A percentile compares a stretch with the other conserved stretches of the same genome.
phyloP scores from a whole-genome alignment of 1,139 yeast species.

The Pichia sp. region DNA sequence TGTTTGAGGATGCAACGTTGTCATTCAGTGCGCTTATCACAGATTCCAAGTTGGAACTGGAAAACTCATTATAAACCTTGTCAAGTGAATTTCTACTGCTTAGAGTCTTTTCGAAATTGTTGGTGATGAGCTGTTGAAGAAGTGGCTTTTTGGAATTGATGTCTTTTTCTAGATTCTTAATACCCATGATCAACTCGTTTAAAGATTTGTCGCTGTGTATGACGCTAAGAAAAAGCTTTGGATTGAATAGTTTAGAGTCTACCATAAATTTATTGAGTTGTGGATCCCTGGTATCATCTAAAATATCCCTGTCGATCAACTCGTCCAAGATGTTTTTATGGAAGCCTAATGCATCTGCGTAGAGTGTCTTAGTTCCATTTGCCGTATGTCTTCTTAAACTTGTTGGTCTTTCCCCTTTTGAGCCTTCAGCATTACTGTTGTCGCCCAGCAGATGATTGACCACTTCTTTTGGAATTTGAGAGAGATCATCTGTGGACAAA shows the following conservation, averaged over 20 bases:
- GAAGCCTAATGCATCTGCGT: conserved; percentile 49
- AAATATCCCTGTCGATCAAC: conserved; percentile 33
- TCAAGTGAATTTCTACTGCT: conserved; percentile 66
- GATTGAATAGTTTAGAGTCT: conserved; percentile 65
- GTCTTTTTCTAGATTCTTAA: conserved; percentile 51
- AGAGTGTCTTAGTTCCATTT: conserved; percentile 6
- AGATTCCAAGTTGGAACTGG: conserved; percentile 22
- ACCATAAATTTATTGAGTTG: conserved; percentile 50
- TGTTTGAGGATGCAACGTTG: conserved; percentile 27
- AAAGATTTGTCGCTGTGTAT: conserved; percentile 69
- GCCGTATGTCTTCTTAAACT: conserved; percentile 14
- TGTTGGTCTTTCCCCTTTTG: conserved; percentile 7
- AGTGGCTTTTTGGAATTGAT: conserved; percentile 62
- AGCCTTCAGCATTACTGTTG: conserved; percentile 15
- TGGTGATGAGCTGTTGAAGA: conserved; percentile 58
- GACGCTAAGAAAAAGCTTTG: conserved; percentile 59
- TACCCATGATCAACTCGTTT: conserved; percentile 49
- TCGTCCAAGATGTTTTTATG: conserved; percentile 39
- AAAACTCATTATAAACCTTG: conserved; percentile 46
- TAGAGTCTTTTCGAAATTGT: conserved; percentile 69
- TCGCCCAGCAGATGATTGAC: conserved; percentile 31
- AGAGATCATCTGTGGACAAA: conserved; percentile 24
- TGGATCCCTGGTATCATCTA: conserved; percentile 35
- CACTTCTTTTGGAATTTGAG: conserved; percentile 27
- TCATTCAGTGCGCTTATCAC: conserved; percentile 17